Percentiles rank a stretch among this genome's conserved stretches.
Conservation (phyloP, 495 filamentous ascomycete genomes). For the Annulohypoxylon maeteangense region DNA sequence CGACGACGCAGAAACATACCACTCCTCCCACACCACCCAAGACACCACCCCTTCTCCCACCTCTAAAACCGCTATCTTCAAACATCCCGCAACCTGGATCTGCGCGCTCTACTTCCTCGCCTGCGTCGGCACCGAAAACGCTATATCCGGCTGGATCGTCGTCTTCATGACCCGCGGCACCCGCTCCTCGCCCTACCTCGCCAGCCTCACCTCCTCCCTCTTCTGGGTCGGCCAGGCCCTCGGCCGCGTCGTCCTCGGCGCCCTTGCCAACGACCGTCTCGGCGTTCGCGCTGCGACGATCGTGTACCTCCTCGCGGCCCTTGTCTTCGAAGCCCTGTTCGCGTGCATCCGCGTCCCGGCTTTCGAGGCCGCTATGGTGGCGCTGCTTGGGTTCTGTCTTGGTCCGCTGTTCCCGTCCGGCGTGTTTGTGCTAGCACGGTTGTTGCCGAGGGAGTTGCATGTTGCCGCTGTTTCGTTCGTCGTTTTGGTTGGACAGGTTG, state of each 20-base stretch:
- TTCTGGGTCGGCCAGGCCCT: conserved; percentile 78
- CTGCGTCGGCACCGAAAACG: conserved; percentile 77
- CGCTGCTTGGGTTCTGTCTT: conserved; percentile 71
- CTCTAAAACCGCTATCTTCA: conserved; percentile 13
- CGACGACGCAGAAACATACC: conserved; percentile 65
- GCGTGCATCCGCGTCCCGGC: conserved; percentile 73
- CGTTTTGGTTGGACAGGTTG: conserved; percentile 72
- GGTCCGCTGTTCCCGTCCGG: conserved; percentile 75
- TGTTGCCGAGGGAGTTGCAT: conserved; percentile 73
- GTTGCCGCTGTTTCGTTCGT: conserved; percentile 77
- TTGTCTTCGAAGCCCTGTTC: conserved; percentile 71
- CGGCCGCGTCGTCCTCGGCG: conserved; percentile 69
- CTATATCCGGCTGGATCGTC: conserved; percentile 78
- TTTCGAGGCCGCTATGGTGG: conserved; percentile 68
- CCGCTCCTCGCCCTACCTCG: conserved; percentile 66
- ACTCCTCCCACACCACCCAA: conserved; percentile 51
- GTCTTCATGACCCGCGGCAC: conserved; percentile 76
- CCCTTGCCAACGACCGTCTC: conserved; percentile 64
- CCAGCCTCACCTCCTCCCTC: conserved; percentile 76
- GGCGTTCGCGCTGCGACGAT: conserved; percentile 66
- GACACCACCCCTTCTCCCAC: conserved; percentile 29
- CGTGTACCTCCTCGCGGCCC: conserved; percentile 63
- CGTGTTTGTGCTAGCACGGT: conserved; percentile 70
- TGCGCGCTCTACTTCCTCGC: conserved; percentile 71
- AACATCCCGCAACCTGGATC: conserved; percentile 67